These are phyloP conservation scores for Musa itinerans DNA, from an alignment of 176 grass and related monocot species.

Conservation along the genomic window DNA sequence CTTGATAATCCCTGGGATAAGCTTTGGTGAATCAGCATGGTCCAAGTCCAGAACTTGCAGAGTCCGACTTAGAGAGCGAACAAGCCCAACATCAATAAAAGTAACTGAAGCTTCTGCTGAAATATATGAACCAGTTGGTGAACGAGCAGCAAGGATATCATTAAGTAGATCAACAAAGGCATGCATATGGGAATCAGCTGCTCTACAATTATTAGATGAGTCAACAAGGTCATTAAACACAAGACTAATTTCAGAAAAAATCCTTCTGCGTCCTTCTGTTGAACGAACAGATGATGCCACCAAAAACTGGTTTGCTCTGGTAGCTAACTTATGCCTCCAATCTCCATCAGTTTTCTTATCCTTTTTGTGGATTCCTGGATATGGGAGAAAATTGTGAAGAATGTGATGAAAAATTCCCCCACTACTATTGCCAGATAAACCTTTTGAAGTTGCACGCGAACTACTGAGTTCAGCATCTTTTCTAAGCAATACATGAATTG, in stretches of 20 bases:
- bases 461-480: conserved; percentile 77
- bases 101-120: conserved; percentile 79
- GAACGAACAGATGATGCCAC: conserved; percentile 98
- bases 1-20: conserved; percentile 79
- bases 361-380: conserved; percentile 75
- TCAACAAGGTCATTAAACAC: conserved; percentile 61
- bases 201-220: conserved; percentile 37
- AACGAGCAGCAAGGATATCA: conserved; percentile 90
- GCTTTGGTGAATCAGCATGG: conserved; percentile 80
- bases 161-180: conserved; percentile 84
- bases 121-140: conserved; percentile 79
- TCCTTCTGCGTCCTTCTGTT: conserved; percentile 72
- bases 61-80: conserved; percentile 49
- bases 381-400: conserved; percentile 71
- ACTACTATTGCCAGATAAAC: conserved; percentile 21
- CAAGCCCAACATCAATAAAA: conserved; percentile 90
- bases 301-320: conserved; percentile 86
- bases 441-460: conserved; percentile 28
- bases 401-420: conserved; percentile 75
- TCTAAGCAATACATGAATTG: conserved; percentile 84
- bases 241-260: conserved; percentile 75
- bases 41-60: conserved; percentile 91
- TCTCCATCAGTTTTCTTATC: conserved; percentile 84
- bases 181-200: conserved; percentile 58
- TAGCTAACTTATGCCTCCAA: conserved; percentile 90